Evolutionary conservation across 106 monocot species (phyloP), one percentile per base, ranked within the genome.

Genomic region (Dendrobium catenatum): DNA sequence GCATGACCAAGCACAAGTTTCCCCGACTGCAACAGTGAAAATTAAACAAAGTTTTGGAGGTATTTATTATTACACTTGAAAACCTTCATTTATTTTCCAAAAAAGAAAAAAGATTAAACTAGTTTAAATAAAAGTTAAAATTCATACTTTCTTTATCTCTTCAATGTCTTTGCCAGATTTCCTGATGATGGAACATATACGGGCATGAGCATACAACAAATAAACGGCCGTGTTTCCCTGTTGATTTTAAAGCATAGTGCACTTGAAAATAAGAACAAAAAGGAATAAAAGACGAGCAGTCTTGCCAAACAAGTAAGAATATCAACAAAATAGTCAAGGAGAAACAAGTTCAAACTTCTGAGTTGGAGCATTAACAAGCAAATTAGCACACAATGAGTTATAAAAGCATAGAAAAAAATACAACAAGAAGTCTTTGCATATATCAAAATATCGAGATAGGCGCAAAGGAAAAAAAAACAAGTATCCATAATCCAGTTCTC

Each of bases 221-320:
- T 98, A 98, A 31, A 98, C 97, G 78, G 94, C 97, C 61, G 97
- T 98, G 81, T 98, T 94, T 54, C 97, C 94, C 94, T 94, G 86
- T 68, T 46, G 18, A 89, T 78, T 47, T 26, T 20, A 49, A 66
- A 79, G 31, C n/a, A 46, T 24, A 6, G 59, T 16, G 4, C 6
- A 77, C 44, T 27, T 77, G 1, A 27, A 54, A 49, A 5, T 51
- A 54, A 29, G 55, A 77, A 77, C 31, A 70, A 33, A 49, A 27
- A 61, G 6, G 6, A 61, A 61, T n/a, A 22, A 61, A 56, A 56
- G 0, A 20, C 22, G 20, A 51, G 10, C 51, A 51, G 16, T 51
- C 3, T 51, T 51, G 48, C 48, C 11, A 7, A 48, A 48, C 7
- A 48, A 61, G n/a, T 22, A 61, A 22, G 20, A 13, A 51, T 2